Conservation (phyloP, 148 eudicot genomes). For the Silene latifolia region DNA sequence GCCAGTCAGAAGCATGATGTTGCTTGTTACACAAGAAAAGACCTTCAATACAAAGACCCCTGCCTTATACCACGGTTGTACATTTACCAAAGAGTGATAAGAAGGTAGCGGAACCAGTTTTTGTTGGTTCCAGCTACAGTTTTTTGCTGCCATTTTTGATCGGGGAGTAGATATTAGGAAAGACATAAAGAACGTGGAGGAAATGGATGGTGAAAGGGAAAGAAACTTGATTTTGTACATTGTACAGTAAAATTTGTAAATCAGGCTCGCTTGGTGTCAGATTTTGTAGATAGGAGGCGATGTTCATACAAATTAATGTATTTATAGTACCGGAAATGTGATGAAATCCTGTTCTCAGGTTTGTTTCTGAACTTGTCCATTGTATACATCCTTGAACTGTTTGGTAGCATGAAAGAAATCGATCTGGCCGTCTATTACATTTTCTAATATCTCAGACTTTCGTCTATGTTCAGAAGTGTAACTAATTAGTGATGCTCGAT, state of each 20-base stretch:
- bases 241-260: constrained; percentile 24
- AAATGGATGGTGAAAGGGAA: constrained; percentile 4
- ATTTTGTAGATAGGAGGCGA: constrained; percentile 23
- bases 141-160: constrained; percentile 14
- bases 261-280: constrained; percentile 19
- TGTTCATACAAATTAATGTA: constrained; percentile 10
- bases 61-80: background rate
- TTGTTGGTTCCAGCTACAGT: constrained; percentile 8
- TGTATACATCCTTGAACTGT: background rate
- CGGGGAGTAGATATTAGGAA: constrained; percentile 1
- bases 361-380: background rate
- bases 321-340: constrained; percentile 5
- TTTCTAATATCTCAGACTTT: background rate
- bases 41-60: background rate
- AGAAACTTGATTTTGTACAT: constrained; percentile 7
- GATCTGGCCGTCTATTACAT: background rate
- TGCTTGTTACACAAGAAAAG: background rate
- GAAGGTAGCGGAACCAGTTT: background rate
- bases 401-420: background rate
- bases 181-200: background rate
- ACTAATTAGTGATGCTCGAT: no score
- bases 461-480: background rate
- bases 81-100: background rate
- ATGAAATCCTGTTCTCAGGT: constrained; percentile 15
- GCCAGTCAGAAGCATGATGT: background rate